Conservation (phyloP, 768 basidiomycete genomes). For the Trametes coccinea region DNA sequence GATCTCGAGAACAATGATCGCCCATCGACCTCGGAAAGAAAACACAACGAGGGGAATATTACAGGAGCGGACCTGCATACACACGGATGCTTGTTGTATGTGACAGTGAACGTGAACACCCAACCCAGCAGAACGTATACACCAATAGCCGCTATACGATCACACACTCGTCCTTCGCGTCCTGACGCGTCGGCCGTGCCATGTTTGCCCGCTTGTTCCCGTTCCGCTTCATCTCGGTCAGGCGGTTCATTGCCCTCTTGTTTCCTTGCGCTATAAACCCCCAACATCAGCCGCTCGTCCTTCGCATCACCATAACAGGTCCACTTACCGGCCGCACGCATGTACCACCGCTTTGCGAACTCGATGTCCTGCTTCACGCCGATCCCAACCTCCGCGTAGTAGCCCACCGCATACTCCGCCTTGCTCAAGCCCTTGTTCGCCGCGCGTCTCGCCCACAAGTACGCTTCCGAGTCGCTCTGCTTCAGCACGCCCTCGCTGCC, state of each 20-base stretch:
- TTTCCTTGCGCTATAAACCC: constrained; percentile 83
- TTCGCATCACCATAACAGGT: neutral
- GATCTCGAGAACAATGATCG: constrained; percentile 14
- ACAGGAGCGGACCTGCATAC: neutral
- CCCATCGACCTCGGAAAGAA: too few relatives aligned
- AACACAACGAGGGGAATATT: constrained; percentile 1
- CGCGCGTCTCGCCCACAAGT: constrained; percentile 93
- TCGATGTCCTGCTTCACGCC: constrained; percentile 96
- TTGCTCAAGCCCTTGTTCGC: constrained; percentile 96
- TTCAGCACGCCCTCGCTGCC: constrained; percentile 94
- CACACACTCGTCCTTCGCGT: constrained; percentile 93
- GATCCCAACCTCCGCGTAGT: constrained; percentile 97
- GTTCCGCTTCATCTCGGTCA: constrained; percentile 93
- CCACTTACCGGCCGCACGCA: constrained; percentile 91
- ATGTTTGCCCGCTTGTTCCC: constrained; percentile 77
- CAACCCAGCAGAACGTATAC: neutral
- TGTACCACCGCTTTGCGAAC: constrained; percentile 97
- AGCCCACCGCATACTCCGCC: constrained; percentile 98
- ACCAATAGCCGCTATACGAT: constrained; percentile 48
- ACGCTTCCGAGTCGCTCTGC: constrained; percentile 98
- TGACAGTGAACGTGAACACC: too few relatives aligned
- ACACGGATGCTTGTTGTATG: neutral
- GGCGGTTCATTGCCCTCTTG: constrained; percentile 92
- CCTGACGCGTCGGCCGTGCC: constrained; percentile 86
- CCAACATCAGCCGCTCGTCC: neutral